Evolutionary conservation across 768 basidiomycete species (phyloP).

Genomic region (Termitomyces heimii): DNA sequence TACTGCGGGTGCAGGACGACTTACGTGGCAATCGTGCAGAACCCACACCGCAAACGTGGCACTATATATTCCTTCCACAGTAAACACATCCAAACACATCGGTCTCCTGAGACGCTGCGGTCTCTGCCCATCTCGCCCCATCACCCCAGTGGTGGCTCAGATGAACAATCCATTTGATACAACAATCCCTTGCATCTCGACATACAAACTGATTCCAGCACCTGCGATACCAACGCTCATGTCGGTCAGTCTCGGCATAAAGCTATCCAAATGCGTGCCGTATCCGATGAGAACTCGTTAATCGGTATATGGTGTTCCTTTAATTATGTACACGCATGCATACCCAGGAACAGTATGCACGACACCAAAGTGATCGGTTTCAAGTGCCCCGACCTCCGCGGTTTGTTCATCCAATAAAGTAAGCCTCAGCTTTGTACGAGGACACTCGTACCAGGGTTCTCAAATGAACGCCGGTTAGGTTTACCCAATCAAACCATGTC

Average conservation of each 20-base stretch:
- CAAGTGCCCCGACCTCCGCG: background rate
- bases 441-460: background rate
- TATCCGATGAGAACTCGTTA: background rate
- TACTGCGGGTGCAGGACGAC: conserved; percentile 31
- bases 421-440: no score
- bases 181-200: no score
- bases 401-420: background rate
- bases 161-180: no score
- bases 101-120: no score
- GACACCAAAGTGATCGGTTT: background rate
- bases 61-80: background rate
- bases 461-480: background rate
- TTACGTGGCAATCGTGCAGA: conserved; percentile 12
- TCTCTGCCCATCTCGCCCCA: no score
- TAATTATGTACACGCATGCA: no score
- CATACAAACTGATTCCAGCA: no score
- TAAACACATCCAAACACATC: background rate
- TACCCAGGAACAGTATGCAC: no score
- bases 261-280: background rate
- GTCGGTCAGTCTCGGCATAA: no score
- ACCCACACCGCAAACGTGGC: background rate
- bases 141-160: no score
- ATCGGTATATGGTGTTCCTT: background rate
- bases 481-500: background rate
- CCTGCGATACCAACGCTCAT: no score